A percentile compares a stretch with the other conserved stretches of the same genome.
phyloP scores from a whole-genome alignment of 2,329 filamentous ascomycete genomes.

The Colletotrichum sp. region DNA sequence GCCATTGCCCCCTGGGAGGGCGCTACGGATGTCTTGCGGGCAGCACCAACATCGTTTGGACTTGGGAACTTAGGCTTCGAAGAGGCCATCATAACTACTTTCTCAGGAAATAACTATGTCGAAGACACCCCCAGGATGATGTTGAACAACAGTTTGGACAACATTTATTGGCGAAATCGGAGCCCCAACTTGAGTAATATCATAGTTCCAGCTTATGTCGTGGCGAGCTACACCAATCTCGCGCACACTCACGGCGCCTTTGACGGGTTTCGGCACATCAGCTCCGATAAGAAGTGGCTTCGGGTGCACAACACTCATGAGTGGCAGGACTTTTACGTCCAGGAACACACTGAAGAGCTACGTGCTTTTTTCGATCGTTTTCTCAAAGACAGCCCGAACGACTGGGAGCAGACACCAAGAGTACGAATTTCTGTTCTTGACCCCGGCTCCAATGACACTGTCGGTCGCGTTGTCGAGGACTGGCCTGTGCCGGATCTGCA shows the following conservation, averaged over 20 bases:
- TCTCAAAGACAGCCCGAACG: constrained; percentile 44
- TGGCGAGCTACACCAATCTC: not conserved
- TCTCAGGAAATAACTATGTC: not conserved
- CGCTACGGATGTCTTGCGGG: not conserved
- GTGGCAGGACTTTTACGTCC: not conserved
- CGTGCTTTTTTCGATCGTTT: constrained; percentile 38
- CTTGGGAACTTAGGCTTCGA: not conserved
- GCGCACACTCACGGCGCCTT: not conserved
- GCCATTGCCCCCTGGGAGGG: not conserved
- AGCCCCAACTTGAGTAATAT: not conserved
- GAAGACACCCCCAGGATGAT: not conserved
- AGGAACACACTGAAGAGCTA: not conserved
- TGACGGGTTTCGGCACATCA: not conserved
- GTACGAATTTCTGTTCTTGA: constrained; percentile 33
- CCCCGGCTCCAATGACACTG: not conserved
- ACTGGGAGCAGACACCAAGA: constrained; percentile 48
- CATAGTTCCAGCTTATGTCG: not conserved
- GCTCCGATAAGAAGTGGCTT: not conserved
- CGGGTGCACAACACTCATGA: not conserved
- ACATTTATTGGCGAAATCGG: not conserved
- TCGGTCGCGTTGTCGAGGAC: not conserved
- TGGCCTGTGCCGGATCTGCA: not conserved
- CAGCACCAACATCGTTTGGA: not conserved
- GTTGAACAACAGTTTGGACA: not conserved
- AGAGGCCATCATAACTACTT: not conserved